A percentile compares a stretch with the other conserved stretches of the same genome.
These are phyloP conservation scores for Leccinellum rugosiceps DNA, from an alignment of 768 basidiomycete genomes.

Conservation along the genomic window DNA sequence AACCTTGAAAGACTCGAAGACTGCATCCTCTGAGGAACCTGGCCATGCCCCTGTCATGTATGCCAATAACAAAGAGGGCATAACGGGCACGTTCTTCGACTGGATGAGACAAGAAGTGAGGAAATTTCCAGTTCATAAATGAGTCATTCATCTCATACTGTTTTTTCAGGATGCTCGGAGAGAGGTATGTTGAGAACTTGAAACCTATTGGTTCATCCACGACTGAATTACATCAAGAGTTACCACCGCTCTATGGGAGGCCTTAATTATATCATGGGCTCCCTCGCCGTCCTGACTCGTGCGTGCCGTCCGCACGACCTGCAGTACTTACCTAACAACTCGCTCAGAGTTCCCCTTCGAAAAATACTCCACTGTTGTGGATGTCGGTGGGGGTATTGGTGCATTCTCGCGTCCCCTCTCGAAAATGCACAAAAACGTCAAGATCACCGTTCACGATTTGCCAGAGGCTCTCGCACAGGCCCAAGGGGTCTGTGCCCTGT, in stretches of 20 bases:
- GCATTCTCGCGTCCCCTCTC: slow-evolving; percentile 29
- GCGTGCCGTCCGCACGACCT: not conserved
- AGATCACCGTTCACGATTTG: slow-evolving; percentile 33
- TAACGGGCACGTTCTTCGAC: slow-evolving; percentile 24
- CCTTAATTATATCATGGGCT: slow-evolving; percentile 22
- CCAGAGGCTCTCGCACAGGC: slow-evolving; percentile 23
- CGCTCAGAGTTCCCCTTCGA: slow-evolving; percentile 33
- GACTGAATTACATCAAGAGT: slow-evolving; percentile 7
- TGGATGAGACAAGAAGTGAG: slow-evolving; percentile 23
- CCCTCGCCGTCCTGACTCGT: slow-evolving; percentile 24
- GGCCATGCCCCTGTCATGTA: slow-evolving; percentile 21
- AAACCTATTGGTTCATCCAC: not conserved
- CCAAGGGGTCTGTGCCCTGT: slow-evolving; percentile 5
- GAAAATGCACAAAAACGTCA: slow-evolving; percentile 27
- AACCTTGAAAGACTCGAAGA: slow-evolving; percentile 23
- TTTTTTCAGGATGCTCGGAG: slow-evolving; percentile 15
- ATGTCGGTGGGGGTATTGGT: slow-evolving; percentile 36
- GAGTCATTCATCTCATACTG: not conserved
- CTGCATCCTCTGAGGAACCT: slow-evolving; percentile 19
- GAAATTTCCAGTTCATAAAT: not conserved
- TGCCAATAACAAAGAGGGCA: slow-evolving; percentile 15
- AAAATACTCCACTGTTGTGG: slow-evolving; percentile 29
- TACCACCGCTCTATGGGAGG: slow-evolving; percentile 27
- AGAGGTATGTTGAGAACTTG: slow-evolving; percentile 11
- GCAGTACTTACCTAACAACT: not conserved